A percentile compares a stretch with the other conserved stretches of the same genome.
These are phyloP conservation scores for Bretschneidera sinensis DNA, from an alignment of 345 rosid genomes.

Conservation along the genomic window DNA sequence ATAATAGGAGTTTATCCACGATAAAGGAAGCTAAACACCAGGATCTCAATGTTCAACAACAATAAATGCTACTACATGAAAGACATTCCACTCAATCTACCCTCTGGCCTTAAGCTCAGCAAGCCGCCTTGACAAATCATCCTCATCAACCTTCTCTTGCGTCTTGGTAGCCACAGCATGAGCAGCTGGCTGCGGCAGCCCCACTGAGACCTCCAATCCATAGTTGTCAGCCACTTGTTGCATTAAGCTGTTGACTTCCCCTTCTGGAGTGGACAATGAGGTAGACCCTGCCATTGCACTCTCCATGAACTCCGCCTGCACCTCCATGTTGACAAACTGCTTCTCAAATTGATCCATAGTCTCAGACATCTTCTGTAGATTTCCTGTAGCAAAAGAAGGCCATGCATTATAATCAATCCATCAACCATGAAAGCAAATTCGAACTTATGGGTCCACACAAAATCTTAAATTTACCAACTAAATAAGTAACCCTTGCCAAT, in stretches of 20 bases:
- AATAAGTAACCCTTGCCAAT: too few relatives aligned
- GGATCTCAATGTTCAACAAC: too few relatives aligned
- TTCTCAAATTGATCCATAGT: slow-evolving; percentile 98
- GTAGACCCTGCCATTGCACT: slow-evolving; percentile 97
- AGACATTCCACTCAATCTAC: slow-evolving; percentile 13
- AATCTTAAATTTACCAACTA: too few relatives aligned
- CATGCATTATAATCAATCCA: too few relatives aligned
- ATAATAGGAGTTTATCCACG: background rate
- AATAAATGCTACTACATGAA: too few relatives aligned
- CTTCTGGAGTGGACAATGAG: slow-evolving; percentile 94
- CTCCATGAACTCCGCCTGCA: slow-evolving; percentile 99
- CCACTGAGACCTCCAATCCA: slow-evolving; percentile 95
- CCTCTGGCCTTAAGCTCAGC: slow-evolving; percentile 96
- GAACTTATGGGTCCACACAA: too few relatives aligned
- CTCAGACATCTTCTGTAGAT: slow-evolving; percentile 99
- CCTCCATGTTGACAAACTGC: slow-evolving; percentile 99
- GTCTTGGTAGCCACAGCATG: slow-evolving; percentile 79
- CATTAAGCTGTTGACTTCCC: slow-evolving; percentile 97
- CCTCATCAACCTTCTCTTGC: slow-evolving; percentile 94
- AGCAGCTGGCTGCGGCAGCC: slow-evolving; percentile 91
- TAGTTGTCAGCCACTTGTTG: slow-evolving; percentile 99
- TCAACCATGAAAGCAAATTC: too few relatives aligned
- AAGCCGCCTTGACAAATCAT: slow-evolving; percentile 90
- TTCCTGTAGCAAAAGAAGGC: slow-evolving; percentile 60
- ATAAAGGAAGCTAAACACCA: too few relatives aligned